Evolutionary conservation across 495 filamentous ascomycete genomes (phyloP), one percentile per base, ranked within the genome.

Genomic region (Xylaria curta): DNA sequence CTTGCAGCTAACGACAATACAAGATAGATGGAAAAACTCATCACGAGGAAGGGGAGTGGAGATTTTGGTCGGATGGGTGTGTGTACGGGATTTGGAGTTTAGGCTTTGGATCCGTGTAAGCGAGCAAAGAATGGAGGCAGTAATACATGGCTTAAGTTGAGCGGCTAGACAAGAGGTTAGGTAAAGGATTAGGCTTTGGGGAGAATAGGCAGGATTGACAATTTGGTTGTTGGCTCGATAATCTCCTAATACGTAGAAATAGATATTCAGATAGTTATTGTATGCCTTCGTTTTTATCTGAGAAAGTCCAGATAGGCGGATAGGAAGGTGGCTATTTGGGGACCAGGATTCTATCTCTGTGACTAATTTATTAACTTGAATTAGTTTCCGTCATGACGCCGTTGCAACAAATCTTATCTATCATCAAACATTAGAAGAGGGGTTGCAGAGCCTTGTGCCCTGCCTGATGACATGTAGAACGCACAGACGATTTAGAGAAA

Each of bases 1-100:
- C 63, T 66, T 66, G 63, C 46, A 66, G 63, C 44, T 24, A 66
- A 66, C 46, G 38, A 21, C 63, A 6, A 65, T 2, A 49, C 6
- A 31, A 38, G 33, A 51, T 38, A 38, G 19, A 42, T 44, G 36
- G 33, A 21, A 31, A 62, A 21, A 21, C 28, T 36, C n/a, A 19
- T 60, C 7, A 21, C 19, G 58, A 59, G 10, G 8, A 10, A 59
- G 10, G 33, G 31, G 58, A 13, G 58, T 60, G 58, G 58, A 60
- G 58, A 31, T 2, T 60, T 21, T 60, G 31, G 56, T 60, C n/a
- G 54, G 54, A 31, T 36, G 28, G 13, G 17, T 33, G 26, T 17
- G 17, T 38, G 42, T 44, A 44, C 4, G 8, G 8, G 26, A 28
- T 24, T 54, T 6, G 26, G 9, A 31, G 53, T 26, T 13, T 56